A percentile compares a stretch with the other conserved stretches of the same genome.
These are phyloP conservation scores for Pichia pseudocactophila DNA, from an alignment of 805 yeast genomes.

Conservation along the genomic window DNA sequence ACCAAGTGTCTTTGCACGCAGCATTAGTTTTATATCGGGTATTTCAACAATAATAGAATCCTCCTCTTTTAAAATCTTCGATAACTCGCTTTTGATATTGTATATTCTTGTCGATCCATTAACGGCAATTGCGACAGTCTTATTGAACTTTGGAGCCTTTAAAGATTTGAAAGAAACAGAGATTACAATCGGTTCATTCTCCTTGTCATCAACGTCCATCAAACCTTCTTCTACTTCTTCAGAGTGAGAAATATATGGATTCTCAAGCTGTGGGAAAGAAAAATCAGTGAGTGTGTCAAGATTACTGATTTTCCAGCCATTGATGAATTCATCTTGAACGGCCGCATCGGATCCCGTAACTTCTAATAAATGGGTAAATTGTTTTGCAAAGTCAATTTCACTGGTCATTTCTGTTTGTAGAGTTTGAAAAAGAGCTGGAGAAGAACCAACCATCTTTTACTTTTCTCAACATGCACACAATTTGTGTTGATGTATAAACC, in stretches of 20 bases:
- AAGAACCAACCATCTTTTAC: too few relatives aligned
- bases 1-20: slow-evolving; percentile 42
- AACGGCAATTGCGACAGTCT: slow-evolving; percentile 8
- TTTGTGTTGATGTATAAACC: too few relatives aligned
- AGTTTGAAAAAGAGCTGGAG: background rate
- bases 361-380: slow-evolving; percentile 19
- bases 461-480: too few relatives aligned
- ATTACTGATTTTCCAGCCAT: slow-evolving; percentile 1
- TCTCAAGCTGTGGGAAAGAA: slow-evolving; percentile 4
- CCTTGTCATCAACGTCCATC: background rate
- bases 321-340: slow-evolving; percentile 1
- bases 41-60: slow-evolving; percentile 23
- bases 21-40: slow-evolving; percentile 35
- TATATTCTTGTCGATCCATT: slow-evolving; percentile 23
- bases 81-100: slow-evolving; percentile 32
- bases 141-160: slow-evolving; percentile 59
- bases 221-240: background rate
- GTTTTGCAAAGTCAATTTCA: slow-evolving; percentile 40
- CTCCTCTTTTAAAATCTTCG: slow-evolving; percentile 19
- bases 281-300: slow-evolving; percentile 3
- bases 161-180: slow-evolving; percentile 46
- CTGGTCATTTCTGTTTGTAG: slow-evolving; percentile 10
- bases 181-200: background rate
- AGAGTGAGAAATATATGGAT: slow-evolving; percentile 1
- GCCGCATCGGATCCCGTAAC: slow-evolving; percentile 2